Evolutionary conservation across 306 rosid genomes (phyloP).

Genomic region (Cucumis hystrix): DNA sequence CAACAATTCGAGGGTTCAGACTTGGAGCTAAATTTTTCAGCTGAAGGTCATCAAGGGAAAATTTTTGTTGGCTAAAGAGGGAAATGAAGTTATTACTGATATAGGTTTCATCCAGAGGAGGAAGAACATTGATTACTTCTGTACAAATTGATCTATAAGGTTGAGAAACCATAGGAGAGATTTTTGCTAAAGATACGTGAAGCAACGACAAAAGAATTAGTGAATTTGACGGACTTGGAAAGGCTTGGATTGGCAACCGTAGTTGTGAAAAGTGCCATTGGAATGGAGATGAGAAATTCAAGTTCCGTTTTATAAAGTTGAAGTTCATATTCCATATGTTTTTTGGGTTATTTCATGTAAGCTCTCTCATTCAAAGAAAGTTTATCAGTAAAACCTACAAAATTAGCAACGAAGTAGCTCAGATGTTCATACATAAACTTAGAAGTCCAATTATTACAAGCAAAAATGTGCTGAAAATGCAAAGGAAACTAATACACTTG

Average conservation of each 20-base stretch:
- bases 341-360: neutral
- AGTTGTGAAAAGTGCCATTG: constrained; percentile 18
- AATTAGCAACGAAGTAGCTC: neutral
- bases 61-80: constrained; percentile 35
- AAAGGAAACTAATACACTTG: neutral
- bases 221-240: constrained; percentile 9
- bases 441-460: neutral
- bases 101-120: constrained; percentile 11
- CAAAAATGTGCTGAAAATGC: neutral
- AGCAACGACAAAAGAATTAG: constrained; percentile 8
- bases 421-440: neutral
- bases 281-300: neutral
- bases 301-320: neutral
- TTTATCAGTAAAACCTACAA: neutral
- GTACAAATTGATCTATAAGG: constrained; percentile 11
- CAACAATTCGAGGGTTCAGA: constrained; percentile 45
- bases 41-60: constrained; percentile 23
- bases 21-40: constrained; percentile 27
- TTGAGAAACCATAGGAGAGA: neutral
- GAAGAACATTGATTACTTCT: neutral
- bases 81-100: constrained; percentile 26
- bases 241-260: constrained; percentile 1
- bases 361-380: neutral
- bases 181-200: constrained; percentile 1
- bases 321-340: neutral